phyloP scores from a whole-genome alignment of 495 filamentous ascomycete species.

The Xylaria longipes region DNA sequence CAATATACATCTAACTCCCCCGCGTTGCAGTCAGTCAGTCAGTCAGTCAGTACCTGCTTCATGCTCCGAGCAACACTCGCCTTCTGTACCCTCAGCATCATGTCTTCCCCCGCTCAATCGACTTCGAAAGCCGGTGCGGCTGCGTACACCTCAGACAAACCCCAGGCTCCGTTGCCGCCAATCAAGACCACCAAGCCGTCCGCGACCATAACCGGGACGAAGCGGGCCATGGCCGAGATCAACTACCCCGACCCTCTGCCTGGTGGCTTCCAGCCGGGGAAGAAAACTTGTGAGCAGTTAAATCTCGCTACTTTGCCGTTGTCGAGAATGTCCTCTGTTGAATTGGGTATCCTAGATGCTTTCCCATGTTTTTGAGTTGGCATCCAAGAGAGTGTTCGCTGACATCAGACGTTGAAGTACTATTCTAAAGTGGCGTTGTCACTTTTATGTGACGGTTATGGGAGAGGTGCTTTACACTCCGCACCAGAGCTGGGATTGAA shows the following conservation, averaged over 20 bases:
- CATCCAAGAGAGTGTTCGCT: neutral
- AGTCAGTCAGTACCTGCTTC: neutral
- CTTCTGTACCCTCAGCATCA: conserved; percentile 4
- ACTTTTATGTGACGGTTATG: neutral
- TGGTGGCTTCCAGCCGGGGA: conserved; percentile 38
- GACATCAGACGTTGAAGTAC: conserved; percentile 10
- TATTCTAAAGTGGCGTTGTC: neutral
- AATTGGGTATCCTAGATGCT: neutral
- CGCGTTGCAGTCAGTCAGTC: neutral
- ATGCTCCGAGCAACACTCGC: conserved; percentile 2
- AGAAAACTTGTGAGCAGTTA: conserved; percentile 31
- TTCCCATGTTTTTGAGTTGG: neutral
- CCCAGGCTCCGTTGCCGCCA: neutral
- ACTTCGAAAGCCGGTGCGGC: conserved; percentile 2
- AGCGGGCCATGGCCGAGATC: conserved; percentile 22
- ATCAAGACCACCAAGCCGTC: neutral
- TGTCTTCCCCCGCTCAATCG: conserved; percentile 21
- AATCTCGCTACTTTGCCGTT: neutral
- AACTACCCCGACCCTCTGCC: conserved; percentile 39
- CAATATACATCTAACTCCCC: neutral
- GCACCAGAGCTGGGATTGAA: neutral
- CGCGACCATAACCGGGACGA: conserved; percentile 15
- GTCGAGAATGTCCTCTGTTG: neutral
- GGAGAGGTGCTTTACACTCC: neutral
- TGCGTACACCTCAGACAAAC: conserved; percentile 13